Evolutionary conservation across 2,329 filamentous ascomycete genomes (phyloP).

Genomic region (Pyrenophora seminiperda): DNA sequence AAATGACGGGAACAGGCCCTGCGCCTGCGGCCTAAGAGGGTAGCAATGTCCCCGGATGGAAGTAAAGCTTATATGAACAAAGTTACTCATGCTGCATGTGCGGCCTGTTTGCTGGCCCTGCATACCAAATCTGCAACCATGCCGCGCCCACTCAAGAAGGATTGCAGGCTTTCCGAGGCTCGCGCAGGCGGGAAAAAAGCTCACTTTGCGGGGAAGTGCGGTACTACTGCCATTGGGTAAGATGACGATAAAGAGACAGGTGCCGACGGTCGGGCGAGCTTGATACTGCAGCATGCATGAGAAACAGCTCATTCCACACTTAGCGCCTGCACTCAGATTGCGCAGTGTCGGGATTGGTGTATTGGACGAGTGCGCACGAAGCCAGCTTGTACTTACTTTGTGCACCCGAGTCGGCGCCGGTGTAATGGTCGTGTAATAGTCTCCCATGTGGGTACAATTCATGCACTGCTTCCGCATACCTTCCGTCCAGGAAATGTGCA

Average conservation of each 20-base stretch:
- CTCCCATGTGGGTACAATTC: neutral
- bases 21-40: conserved; percentile 10
- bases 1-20: conserved; percentile 11
- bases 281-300: conserved; percentile 26
- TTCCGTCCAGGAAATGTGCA: neutral
- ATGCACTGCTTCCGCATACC: neutral
- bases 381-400: neutral
- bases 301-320: conserved; percentile 42
- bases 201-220: conserved; percentile 26
- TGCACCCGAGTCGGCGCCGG: neutral
- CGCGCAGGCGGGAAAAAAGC: conserved; percentile 2
- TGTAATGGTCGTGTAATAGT: no score
- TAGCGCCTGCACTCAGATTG: conserved; percentile 13
- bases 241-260: conserved; percentile 19
- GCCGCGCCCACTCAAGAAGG: conserved; percentile 22
- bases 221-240: conserved; percentile 19
- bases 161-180: neutral
- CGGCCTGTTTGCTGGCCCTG: conserved; percentile 37
- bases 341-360: neutral
- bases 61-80: conserved; percentile 27
- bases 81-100: conserved; percentile 11
- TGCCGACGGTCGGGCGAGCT: conserved; percentile 18
- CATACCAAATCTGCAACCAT: conserved; percentile 32
- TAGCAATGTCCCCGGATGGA: no score
- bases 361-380: neutral